Evolutionary conservation across 179 eudicot genomes (phyloP), one percentile per base, ranked within the genome.

Genomic region (Drosera spatulata): DNA sequence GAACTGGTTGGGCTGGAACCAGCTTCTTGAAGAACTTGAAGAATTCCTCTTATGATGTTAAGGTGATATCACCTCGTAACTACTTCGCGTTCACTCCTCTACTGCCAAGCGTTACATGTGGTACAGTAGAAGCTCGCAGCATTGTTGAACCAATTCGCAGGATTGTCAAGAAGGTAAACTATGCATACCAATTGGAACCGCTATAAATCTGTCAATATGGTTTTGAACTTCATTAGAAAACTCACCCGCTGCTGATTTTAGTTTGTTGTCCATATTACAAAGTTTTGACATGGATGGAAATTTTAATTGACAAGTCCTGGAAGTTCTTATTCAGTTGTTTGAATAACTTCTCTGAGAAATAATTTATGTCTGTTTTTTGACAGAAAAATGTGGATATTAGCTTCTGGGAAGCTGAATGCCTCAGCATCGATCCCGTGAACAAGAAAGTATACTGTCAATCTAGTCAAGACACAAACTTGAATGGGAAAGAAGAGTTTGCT

Each of bases 41-140:
- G 53, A 70, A 70, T 53, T 66, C 86, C 2, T 66, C 83, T 2
- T 81, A 79, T 52, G 89, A 83, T 45, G 77, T 86, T 58, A 73
- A 86, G 13, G 73, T 86, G 38, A 83, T 86, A 10, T 86, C 94
- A 4, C 89, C 94, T 3, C 70, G 86, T 41, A 86, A 86, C 57
- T 86, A 86, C 72, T 86, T 86, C 50, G 81, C 83, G 15, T 86
- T 86, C 62, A 83, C 89, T 38, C 88, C 94, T 39, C 72, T 86
- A 52, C 66, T 83, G 61, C 94, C 94, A 0, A 83, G 89, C 41
- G 89, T 86, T 58, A 83, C 94, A 5, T 59, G 64, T 57, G 94
- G 88, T 48, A 83, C 94, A 14, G 94, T 86, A 15, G 94, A 86
- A 71, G 86, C 89, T 61, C 80, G 89, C 12, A 80, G 94, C 74